A percentile compares a stretch with the other conserved stretches of the same genome.
phyloP scores from a whole-genome alignment of 2,329 filamentous ascomycete genomes.

The Fusarium burgessii region DNA sequence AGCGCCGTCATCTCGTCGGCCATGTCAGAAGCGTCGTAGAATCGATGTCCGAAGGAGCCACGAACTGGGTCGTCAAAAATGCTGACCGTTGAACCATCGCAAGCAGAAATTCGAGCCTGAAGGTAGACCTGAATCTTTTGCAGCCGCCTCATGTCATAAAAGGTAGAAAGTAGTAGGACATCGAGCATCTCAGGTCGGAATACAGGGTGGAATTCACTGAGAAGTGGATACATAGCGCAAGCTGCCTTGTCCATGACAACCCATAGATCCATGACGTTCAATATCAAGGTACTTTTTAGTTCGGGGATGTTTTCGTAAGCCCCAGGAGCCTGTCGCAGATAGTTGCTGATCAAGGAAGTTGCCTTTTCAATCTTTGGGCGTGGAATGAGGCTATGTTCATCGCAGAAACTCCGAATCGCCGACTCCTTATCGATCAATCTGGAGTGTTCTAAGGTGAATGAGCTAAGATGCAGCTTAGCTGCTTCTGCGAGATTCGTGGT shows the following conservation, averaged over 20 bases:
- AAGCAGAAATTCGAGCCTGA: slow-evolving; percentile 30
- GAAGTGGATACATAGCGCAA: slow-evolving; percentile 36
- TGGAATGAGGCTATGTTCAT: not conserved
- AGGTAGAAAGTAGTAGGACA: slow-evolving; percentile 26
- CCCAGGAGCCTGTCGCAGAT: slow-evolving; percentile 16
- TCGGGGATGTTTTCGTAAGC: slow-evolving; percentile 33
- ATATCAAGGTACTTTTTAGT: slow-evolving; percentile 38
- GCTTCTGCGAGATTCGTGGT: slow-evolving; percentile 29
- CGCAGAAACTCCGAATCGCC: slow-evolving; percentile 10
- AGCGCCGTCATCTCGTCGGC: slow-evolving; percentile 26
- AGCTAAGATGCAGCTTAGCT: slow-evolving; percentile 35
- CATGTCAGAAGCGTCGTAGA: slow-evolving; percentile 42
- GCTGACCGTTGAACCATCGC: slow-evolving; percentile 19
- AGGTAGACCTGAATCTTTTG: slow-evolving; percentile 40
- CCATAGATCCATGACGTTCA: slow-evolving; percentile 45
- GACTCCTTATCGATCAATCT: slow-evolving; percentile 31
- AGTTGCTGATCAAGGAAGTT: slow-evolving; percentile 13
- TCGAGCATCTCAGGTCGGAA: slow-evolving; percentile 43
- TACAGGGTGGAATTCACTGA: slow-evolving; percentile 39
- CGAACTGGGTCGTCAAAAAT: slow-evolving; percentile 42
- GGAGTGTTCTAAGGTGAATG: slow-evolving; percentile 25
- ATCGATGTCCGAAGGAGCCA: slow-evolving; percentile 47
- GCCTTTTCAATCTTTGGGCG: slow-evolving; percentile 3
- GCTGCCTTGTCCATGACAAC: slow-evolving; percentile 35
- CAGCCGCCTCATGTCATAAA: slow-evolving; percentile 36